Evolutionary conservation across 306 rosid species (phyloP), one percentile per base, ranked within the genome.

Genomic region (Rubus parviflorus): DNA sequence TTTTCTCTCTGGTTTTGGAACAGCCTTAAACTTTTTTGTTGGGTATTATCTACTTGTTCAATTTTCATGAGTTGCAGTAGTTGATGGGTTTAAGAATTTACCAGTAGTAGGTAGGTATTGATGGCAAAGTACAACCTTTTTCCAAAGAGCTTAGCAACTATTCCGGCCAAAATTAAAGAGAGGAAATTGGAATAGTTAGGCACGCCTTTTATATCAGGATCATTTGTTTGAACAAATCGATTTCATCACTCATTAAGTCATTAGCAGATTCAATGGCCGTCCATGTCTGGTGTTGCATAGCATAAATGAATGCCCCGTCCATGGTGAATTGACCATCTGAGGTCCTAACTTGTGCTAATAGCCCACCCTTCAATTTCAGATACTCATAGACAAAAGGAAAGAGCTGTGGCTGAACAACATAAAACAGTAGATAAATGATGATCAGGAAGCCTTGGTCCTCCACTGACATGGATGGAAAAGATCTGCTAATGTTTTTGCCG

Each of bases 101-200:
- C 53, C 76, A 42, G 48, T 4, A 56, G 74, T 83, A 45, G 83
- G 74, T 70, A 9, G 13, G 69, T 35, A 74, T 19, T 74, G 53
- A 78, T 74, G 46, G 16, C 74, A 51, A 37, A 30, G 45, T 30
- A 16, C 5, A 73, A 51, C 72, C 51, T 1, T 11, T 30, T 3
- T 38, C 41, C 72, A 48, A 42, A 67, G 5, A 19, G 72, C 9
- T 16, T 5, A 67, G 37, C 72, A 42, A 65, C 70, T 40, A 19
- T 38, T 17, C 8, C 48, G 40, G 41, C 70, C 35, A 66, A 4
- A 38, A 7, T 40, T 65, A 17, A 66, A 64, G 46, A 40, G 23
- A 64, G 25, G 23, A 42, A 43, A 67, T 25, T 42, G 51, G 72
- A 22, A 42, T n/a, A n/a, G 51, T 67, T 42, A 42, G 71, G 35